phyloP scores from a whole-genome alignment of 2,329 filamentous ascomycete species.

The Apiospora saccharicola region DNA sequence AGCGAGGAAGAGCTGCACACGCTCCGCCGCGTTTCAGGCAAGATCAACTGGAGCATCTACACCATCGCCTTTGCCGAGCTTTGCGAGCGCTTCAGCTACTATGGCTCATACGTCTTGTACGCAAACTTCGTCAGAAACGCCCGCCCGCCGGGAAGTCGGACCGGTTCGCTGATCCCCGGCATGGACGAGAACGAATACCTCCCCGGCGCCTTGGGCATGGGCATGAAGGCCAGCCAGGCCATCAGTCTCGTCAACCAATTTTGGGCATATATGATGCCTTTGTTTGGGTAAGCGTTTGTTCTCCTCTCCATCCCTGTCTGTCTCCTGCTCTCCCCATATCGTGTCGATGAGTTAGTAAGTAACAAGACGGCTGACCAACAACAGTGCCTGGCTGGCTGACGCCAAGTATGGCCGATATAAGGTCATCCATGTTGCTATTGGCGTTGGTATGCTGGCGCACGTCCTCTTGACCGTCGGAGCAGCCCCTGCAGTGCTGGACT shows the following conservation, averaged over 20 bases:
- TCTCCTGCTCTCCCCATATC: not conserved
- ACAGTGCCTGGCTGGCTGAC: constrained; percentile 66
- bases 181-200: constrained; percentile 29
- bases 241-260: constrained; percentile 64
- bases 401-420: constrained; percentile 76
- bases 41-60: constrained; percentile 71
- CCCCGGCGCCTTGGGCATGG: constrained; percentile 64
- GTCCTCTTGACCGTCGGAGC: constrained; percentile 71
- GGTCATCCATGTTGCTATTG: constrained; percentile 74
- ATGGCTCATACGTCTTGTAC: constrained; percentile 69
- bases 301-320: constrained; percentile 29
- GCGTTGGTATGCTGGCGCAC: constrained; percentile 71
- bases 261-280: constrained; percentile 67
- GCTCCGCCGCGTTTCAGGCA: constrained; percentile 69
- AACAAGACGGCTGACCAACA: not conserved
- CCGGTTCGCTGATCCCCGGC: constrained; percentile 52
- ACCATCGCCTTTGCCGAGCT: constrained; percentile 77
- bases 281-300: constrained; percentile 57
- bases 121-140: constrained; percentile 67
- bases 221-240: constrained; percentile 60
- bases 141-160: constrained; percentile 60
- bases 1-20: constrained; percentile 68
- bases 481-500: constrained; percentile 67
- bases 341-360: not conserved
- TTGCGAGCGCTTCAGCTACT: constrained; percentile 81